Evolutionary conservation across 306 rosid species (phyloP).

Genomic region (Aeschynomene evenia): DNA sequence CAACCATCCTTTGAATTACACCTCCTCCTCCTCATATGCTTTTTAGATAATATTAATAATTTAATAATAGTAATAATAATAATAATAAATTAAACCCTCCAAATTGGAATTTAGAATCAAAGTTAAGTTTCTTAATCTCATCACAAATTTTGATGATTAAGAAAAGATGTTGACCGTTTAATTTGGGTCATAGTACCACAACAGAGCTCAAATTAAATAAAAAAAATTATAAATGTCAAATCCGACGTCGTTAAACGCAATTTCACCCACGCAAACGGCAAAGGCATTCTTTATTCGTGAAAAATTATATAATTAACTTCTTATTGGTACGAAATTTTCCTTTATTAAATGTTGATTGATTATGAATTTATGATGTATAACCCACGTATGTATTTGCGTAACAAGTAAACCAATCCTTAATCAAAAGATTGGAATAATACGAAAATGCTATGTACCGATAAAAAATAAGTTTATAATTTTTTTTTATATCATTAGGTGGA

Average conservation of each 20-base stretch:
- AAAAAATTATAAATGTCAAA: slow-evolving; percentile 18
- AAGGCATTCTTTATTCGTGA: background rate
- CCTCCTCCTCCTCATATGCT: background rate
- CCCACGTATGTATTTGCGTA: background rate
- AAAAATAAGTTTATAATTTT: too few species aligned
- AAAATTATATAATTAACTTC: background rate
- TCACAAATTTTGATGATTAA: background rate
- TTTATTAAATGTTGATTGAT: background rate
- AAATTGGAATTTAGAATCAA: background rate
- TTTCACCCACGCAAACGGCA: slow-evolving; percentile 30
- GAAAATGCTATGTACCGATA: background rate
- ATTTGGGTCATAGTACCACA: background rate
- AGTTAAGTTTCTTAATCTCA: background rate
- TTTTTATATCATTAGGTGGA: background rate
- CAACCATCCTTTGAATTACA: slow-evolving; percentile 1
- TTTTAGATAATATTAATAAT: background rate
- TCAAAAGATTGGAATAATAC: background rate
- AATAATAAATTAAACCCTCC: background rate
- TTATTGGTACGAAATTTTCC: background rate
- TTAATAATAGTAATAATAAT: background rate
- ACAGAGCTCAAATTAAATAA: background rate
- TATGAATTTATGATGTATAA: background rate
- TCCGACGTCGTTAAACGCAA: slow-evolving; percentile 26
- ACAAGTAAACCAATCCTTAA: background rate
- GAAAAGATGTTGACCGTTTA: background rate